Conservation (phyloP, 805 yeast species). For the Teunomyces aglyptinius region DNA sequence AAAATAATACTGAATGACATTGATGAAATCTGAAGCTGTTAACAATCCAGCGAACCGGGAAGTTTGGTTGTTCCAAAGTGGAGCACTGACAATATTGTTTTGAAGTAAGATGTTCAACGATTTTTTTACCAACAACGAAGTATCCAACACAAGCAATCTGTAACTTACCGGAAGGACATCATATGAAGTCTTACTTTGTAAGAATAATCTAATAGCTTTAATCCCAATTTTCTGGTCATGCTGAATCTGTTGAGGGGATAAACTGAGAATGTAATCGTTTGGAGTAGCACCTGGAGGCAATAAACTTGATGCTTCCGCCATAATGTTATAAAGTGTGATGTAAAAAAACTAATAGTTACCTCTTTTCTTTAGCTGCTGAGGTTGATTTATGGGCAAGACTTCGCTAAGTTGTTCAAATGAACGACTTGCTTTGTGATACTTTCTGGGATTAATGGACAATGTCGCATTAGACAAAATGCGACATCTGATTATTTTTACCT, state of each 20-base stretch:
- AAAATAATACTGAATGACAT: conserved; percentile 91
- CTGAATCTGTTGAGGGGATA: conserved; percentile 41
- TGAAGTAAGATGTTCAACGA: conserved; percentile 86
- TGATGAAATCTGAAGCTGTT: conserved; percentile 89
- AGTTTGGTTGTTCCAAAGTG: conserved; percentile 89
- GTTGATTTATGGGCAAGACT: neutral
- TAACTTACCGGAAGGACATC: conserved; percentile 96
- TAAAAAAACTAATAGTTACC: no score
- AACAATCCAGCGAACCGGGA: conserved; percentile 92
- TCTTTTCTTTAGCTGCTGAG: neutral
- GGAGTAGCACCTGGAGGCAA: conserved; percentile 33
- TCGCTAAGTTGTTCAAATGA: neutral
- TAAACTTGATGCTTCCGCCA: conserved; percentile 20
- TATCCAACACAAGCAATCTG: conserved; percentile 88
- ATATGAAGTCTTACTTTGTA: conserved; percentile 89
- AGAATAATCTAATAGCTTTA: conserved; percentile 76
- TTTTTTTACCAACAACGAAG: conserved; percentile 84
- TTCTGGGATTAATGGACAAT: neutral
- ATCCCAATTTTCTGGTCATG: conserved; percentile 74
- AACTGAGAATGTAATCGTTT: conserved; percentile 41
- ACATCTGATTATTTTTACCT: neutral
- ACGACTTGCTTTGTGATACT: neutral
- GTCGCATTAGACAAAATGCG: neutral
- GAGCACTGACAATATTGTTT: conserved; percentile 94
- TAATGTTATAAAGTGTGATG: neutral